Conservation (phyloP, 2,329 filamentous ascomycete genomes). For the Sporothrix mexicana region DNA sequence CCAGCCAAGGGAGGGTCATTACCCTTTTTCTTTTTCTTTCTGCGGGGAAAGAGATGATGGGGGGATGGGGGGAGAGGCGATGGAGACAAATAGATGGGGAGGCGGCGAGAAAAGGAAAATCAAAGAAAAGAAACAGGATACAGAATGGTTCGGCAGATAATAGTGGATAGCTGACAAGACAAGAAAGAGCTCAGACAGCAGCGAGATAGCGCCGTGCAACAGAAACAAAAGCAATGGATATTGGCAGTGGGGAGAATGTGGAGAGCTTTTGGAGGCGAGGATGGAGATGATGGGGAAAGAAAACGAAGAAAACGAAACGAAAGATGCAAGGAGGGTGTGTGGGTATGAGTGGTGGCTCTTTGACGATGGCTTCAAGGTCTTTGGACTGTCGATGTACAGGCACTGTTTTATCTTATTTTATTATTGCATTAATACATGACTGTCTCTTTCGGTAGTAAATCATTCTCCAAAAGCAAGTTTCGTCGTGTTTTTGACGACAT, state of each 20-base stretch:
- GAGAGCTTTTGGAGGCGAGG: not conserved
- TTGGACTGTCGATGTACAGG: no score
- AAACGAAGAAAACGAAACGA: no score
- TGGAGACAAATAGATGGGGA: not conserved
- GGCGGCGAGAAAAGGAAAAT: no score
- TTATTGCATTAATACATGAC: no score
- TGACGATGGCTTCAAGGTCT: no score
- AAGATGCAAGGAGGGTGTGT: no score
- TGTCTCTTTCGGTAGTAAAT: no score
- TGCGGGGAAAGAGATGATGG: constrained; percentile 4
- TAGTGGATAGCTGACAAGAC: not conserved
- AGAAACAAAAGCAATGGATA: not conserved
- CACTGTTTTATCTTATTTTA: no score
- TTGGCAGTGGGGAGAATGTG: not conserved
- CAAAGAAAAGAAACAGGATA: constrained; percentile 6
- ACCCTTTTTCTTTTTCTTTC: not conserved
- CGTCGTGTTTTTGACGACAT: no score
- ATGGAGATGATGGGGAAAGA: not conserved
- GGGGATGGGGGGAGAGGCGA: not conserved
- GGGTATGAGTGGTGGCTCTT: no score
- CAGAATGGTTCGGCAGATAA: constrained; percentile 10
- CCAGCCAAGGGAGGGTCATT: no score
- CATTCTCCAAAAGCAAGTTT: no score
- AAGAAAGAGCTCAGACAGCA: not conserved
- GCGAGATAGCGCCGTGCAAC: not conserved